Conservation (phyloP, 2,329 filamentous ascomycete genomes). For the Trichoderma atrobrunneum region DNA sequence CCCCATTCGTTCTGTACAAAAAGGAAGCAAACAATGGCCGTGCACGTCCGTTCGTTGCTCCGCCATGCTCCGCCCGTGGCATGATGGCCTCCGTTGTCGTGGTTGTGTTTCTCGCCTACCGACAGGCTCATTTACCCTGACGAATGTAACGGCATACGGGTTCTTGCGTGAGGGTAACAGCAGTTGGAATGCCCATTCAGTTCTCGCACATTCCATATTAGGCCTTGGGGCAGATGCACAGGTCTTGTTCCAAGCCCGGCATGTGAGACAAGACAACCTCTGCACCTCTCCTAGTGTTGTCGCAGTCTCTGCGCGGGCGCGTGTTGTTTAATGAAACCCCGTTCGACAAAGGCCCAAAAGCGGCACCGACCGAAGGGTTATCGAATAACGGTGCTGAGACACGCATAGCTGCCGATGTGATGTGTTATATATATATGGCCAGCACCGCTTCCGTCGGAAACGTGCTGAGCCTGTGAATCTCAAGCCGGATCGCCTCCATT, state of each 20-base stretch:
- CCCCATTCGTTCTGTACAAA: slow-evolving; percentile 8
- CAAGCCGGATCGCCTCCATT: slow-evolving; percentile 15
- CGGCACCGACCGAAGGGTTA: slow-evolving; percentile 18
- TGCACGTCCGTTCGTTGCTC: slow-evolving; percentile 4
- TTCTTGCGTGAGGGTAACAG: not conserved
- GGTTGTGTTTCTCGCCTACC: not conserved
- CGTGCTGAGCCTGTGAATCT: slow-evolving; percentile 12
- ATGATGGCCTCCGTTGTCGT: not conserved
- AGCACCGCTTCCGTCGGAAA: slow-evolving; percentile 9
- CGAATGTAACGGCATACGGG: slow-evolving; percentile 14
- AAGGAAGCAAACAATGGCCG: slow-evolving; percentile 15
- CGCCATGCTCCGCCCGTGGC: slow-evolving; percentile 4
- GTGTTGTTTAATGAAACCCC: slow-evolving; percentile 7
- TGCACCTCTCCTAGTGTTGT: slow-evolving; percentile 6
- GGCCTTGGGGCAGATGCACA: slow-evolving; percentile 6
- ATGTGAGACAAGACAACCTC: slow-evolving; percentile 16
- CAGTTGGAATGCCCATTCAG: slow-evolving; percentile 16
- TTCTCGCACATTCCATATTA: slow-evolving; percentile 13
- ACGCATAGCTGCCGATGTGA: slow-evolving; percentile 12
- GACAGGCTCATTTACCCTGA: slow-evolving; percentile 3
- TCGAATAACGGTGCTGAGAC: slow-evolving; percentile 14
- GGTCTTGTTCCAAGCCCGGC: not conserved
- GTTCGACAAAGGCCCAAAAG: slow-evolving; percentile 9
- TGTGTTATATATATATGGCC: slow-evolving; percentile 9
- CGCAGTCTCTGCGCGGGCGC: slow-evolving; percentile 6